Percentiles rank a stretch among this genome's conserved stretches.
These are phyloP conservation scores for Pisolithus albus DNA, from an alignment of 768 basidiomycete genomes.

Conservation along the genomic window DNA sequence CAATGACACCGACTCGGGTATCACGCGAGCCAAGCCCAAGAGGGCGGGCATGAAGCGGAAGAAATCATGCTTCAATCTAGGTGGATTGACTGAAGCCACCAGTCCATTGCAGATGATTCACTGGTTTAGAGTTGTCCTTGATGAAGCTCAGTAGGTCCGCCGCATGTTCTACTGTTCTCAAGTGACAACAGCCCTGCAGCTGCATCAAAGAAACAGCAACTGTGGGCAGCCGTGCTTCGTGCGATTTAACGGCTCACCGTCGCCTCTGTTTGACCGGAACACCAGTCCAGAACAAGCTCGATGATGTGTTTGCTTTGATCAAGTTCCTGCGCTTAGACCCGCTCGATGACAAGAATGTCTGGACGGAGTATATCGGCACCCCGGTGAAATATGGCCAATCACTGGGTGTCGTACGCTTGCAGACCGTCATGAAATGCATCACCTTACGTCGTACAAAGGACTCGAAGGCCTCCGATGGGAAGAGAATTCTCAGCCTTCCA, in stretches of 20 bases:
- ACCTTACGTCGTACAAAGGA: conserved; percentile 97
- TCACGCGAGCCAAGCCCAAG: conserved; percentile 59
- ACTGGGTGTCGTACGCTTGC: conserved; percentile 85
- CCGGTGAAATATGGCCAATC: conserved; percentile 91
- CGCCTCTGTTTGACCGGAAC: conserved; percentile 95
- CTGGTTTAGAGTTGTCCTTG: conserved; percentile 93
- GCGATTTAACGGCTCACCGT: conserved; percentile 89
- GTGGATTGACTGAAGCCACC: conserved; percentile 43
- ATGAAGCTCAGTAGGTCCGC: conserved; percentile 87
- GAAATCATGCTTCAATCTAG: conserved; percentile 38
- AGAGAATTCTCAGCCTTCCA: conserved; percentile 80
- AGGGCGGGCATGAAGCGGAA: conserved; percentile 63
- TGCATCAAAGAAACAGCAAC: conserved; percentile 96
- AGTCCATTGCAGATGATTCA: conserved; percentile 91
- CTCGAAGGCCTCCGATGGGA: conserved; percentile 71
- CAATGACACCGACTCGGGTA: conserved; percentile 57
- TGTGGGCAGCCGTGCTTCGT: conserved; percentile 90
- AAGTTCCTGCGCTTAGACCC: conserved; percentile 91
- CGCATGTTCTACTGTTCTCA: neutral
- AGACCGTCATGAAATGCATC: conserved; percentile 95
- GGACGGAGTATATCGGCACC: conserved; percentile 89
- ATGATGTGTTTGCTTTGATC: conserved; percentile 95
- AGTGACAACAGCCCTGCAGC: conserved; percentile 35
- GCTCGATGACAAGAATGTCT: conserved; percentile 86
- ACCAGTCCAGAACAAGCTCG: conserved; percentile 97